These are phyloP conservation scores for Apiospora sp. DNA, from an alignment of 2,329 filamentous ascomycete species.

Conservation along the genomic window DNA sequence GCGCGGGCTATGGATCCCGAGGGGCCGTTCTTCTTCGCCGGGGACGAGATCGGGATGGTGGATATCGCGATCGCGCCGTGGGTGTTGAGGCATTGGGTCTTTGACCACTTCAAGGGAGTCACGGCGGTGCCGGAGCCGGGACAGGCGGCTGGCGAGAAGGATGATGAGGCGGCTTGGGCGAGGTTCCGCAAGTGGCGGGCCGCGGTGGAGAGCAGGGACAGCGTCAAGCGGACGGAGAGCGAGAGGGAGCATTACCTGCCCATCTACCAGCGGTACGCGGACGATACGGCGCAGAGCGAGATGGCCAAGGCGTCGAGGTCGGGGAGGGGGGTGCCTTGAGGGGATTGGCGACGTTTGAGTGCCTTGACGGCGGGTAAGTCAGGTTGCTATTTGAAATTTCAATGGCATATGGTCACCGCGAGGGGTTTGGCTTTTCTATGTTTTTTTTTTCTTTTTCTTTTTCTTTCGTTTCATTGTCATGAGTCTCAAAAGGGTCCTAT, in stretches of 20 bases:
- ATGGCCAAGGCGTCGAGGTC: constrained; percentile 54
- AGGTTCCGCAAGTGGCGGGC: constrained; percentile 61
- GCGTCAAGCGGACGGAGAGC: constrained; percentile 61
- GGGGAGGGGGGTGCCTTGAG: constrained; percentile 59
- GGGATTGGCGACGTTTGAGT: too few species aligned
- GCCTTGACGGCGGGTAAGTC: too few species aligned
- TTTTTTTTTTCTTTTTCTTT: too few species aligned
- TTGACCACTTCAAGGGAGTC: constrained; percentile 66
- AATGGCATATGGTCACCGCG: too few species aligned
- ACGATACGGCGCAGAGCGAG: constrained; percentile 52
- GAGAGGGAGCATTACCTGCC: constrained; percentile 62
- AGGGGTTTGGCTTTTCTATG: too few species aligned
- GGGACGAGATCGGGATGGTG: constrained; percentile 56
- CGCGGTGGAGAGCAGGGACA: constrained; percentile 56
- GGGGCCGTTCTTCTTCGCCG: constrained; percentile 61
- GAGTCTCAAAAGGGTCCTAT: too few species aligned
- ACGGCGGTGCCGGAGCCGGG: constrained; percentile 57
- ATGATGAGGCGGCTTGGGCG: constrained; percentile 58
- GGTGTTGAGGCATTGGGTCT: constrained; percentile 63
- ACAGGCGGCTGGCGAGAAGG: constrained; percentile 36
- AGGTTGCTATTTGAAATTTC: too few species aligned
- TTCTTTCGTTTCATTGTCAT: too few species aligned
- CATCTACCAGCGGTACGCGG: constrained; percentile 58
- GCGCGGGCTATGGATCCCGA: constrained; percentile 52
- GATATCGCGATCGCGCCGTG: constrained; percentile 65